phyloP scores from a whole-genome alignment of 352 stramenopile species.

The Globisporangium parvum region DNA sequence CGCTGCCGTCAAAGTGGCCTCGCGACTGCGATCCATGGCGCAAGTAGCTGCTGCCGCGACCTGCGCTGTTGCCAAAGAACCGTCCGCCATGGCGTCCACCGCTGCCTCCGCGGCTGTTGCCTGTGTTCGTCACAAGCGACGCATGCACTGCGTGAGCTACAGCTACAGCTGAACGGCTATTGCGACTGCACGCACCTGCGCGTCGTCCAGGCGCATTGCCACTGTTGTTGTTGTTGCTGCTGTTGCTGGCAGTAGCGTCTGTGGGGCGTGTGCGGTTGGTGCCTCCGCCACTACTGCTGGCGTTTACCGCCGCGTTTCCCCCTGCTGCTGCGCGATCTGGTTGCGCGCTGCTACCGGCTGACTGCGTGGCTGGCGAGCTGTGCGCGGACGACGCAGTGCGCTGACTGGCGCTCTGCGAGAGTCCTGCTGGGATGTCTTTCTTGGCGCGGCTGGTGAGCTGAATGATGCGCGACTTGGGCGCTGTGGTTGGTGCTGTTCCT shows the following conservation, averaged over 20 bases:
- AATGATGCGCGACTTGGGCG: conserved; percentile 33
- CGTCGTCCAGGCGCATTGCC: conserved; percentile 2
- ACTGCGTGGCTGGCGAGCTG: conserved; percentile 3
- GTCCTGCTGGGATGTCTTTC: conserved; percentile 15
- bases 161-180: neutral
- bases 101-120: conserved; percentile 2
- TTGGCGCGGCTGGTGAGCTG: conserved; percentile 27
- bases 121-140: neutral
- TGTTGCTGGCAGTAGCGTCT: neutral
- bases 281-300: neutral
- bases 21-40: conserved; percentile 21
- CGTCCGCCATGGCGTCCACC: conserved; percentile 13
- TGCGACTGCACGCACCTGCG: neutral
- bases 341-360: neutral
- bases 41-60: conserved; percentile 21
- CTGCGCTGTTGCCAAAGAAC: conserved; percentile 7
- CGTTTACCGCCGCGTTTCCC: neutral
- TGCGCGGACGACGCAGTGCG: conserved; percentile 15
- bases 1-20: conserved; percentile 17
- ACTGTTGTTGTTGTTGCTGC: neutral
- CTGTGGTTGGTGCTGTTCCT: neutral
- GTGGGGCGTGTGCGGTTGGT: neutral
- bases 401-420: conserved; percentile 13
- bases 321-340: conserved; percentile 4
- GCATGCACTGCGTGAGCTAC: neutral